phyloP scores from a whole-genome alignment of 495 filamentous ascomycete genomes.

The Daldinia vernicosa region DNA sequence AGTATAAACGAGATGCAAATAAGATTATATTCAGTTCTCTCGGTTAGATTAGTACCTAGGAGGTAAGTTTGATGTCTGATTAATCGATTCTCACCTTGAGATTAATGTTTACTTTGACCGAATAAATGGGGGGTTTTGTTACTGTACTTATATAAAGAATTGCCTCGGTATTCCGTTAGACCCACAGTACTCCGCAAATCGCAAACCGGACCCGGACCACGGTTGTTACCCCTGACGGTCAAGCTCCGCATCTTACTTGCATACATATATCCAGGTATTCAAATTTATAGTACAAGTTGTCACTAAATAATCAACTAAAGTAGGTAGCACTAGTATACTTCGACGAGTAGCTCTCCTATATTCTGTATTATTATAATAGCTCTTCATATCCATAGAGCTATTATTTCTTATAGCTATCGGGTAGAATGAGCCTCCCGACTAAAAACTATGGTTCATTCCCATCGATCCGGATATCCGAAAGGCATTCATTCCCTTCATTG shows the following conservation, averaged over 20 bases:
- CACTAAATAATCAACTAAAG: not conserved
- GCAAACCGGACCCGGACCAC: not conserved
- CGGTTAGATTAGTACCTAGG: too few relatives aligned
- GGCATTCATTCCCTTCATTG: not conserved
- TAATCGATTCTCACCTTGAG: not conserved
- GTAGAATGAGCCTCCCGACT: not conserved
- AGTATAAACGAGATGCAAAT: too few relatives aligned
- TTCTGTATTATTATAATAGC: constrained; percentile 1
- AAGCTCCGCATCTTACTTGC: not conserved
- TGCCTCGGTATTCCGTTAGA: constrained; percentile 29
- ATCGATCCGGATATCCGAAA: constrained; percentile 4
- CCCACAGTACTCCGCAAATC: constrained; percentile 22
- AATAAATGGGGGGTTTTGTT: constrained; percentile 4
- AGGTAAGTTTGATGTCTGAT: not conserved
- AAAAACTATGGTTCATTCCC: not conserved
- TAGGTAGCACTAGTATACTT: not conserved
- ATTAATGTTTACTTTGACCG: constrained; percentile 2
- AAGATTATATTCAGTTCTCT: too few relatives aligned
- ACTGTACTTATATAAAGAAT: constrained; percentile 15
- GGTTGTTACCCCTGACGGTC: not conserved
- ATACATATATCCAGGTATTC: not conserved
- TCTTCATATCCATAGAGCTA: constrained; percentile 1
- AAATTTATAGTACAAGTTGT: not conserved
- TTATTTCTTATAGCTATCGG: not conserved
- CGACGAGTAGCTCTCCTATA: not conserved